These are phyloP conservation scores for Prunus dulcis DNA, from an alignment of 306 rosid species.

Conservation along the genomic window DNA sequence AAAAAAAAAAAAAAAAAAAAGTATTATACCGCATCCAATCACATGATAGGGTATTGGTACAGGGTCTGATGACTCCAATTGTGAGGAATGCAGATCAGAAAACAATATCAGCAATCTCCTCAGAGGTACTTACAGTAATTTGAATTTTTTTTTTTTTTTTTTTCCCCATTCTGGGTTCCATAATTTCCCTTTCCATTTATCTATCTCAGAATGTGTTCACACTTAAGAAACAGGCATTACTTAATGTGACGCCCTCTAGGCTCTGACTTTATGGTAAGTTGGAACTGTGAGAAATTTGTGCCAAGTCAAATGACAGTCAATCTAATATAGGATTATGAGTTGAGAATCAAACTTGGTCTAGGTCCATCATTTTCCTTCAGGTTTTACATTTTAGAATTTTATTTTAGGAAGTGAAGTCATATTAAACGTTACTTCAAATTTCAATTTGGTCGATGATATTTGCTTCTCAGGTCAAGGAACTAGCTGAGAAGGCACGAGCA, in stretches of 20 bases:
- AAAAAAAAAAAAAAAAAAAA: not conserved
- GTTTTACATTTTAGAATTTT: not conserved
- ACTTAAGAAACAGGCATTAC: not conserved
- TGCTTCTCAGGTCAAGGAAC: constrained; percentile 69
- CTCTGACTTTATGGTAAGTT: not conserved
- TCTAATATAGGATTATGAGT: not conserved
- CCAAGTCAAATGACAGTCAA: not conserved
- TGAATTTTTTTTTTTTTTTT: not conserved
- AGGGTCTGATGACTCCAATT: constrained; percentile 99
- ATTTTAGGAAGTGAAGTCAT: not conserved
- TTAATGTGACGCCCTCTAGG: not conserved
- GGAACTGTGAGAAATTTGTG: not conserved
- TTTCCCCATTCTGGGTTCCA: not conserved
- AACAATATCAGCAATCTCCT: constrained; percentile 76
- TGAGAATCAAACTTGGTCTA: constrained; percentile 2
- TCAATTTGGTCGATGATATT: not conserved
- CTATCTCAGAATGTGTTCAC: not conserved
- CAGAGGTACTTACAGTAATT: constrained; percentile 55
- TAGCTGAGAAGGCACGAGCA: constrained; percentile 84
- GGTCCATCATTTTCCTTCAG: not conserved
- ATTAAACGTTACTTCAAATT: constrained; percentile 3
- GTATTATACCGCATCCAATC: constrained; percentile 16
- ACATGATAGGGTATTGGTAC: constrained; percentile 27
- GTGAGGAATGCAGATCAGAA: constrained; percentile 91
- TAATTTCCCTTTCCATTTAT: not conserved